Conservation (phyloP, 164 flowering plant genomes). For the Tinospora cordifolia region DNA sequence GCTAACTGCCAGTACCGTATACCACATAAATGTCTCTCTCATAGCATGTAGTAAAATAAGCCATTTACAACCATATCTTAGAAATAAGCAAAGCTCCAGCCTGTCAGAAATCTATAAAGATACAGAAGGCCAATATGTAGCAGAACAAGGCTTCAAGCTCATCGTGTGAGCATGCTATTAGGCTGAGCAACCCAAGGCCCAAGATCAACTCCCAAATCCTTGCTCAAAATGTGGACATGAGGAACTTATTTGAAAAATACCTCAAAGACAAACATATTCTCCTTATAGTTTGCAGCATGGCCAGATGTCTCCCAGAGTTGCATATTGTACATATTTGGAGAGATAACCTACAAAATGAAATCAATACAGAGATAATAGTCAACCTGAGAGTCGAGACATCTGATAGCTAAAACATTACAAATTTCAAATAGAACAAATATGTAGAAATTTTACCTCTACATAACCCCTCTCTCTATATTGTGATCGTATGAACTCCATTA, state of each 20-base stretch:
- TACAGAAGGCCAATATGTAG: not conserved
- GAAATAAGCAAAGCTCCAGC: not conserved
- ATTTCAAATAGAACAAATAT: not conserved
- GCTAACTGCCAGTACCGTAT: not conserved
- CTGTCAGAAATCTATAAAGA: not conserved
- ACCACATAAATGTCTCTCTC: too few relatives aligned
- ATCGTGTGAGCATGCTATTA: too few relatives aligned
- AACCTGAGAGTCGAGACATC: slow-evolving; percentile 5
- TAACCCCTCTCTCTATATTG: slow-evolving; percentile 86
- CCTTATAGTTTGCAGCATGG: slow-evolving; percentile 94
- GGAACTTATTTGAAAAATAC: slow-evolving; percentile 24
- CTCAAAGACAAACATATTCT: slow-evolving; percentile 96
- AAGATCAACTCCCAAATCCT: too few relatives aligned
- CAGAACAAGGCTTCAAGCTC: not conserved
- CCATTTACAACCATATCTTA: too few relatives aligned
- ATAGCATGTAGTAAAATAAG: too few relatives aligned
- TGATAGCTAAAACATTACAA: not conserved
- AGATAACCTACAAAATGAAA: slow-evolving; percentile 53
- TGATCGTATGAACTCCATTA: slow-evolving; percentile 62
- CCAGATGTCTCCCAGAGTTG: slow-evolving; percentile 98
- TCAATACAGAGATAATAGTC: not conserved
- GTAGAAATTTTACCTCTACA: slow-evolving; percentile 52
- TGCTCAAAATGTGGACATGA: not conserved
- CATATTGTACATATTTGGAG: slow-evolving; percentile 95
- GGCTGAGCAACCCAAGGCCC: too few relatives aligned